Base-by-base conservation (phyloP, 371 early-diverging fungal species). In the Rhizopus arrhizus region DNA sequence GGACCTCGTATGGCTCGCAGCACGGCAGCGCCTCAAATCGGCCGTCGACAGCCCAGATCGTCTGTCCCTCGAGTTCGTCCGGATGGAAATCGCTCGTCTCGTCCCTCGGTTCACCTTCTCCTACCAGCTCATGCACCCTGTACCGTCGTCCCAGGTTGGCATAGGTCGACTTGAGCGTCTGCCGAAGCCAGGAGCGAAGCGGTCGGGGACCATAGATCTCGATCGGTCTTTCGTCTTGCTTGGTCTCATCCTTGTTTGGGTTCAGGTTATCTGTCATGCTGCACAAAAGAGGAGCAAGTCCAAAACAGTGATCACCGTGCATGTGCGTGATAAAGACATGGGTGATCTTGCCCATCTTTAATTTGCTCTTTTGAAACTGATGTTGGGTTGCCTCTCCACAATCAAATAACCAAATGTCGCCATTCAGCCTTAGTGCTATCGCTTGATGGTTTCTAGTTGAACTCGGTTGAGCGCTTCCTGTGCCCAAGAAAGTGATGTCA, bases 321-420 rank as follows among this genome's bases (percentile, higher is more conserved):
- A 87, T 72, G 51, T 87, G 87, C 0, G 85, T 85, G 34, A 87
- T 77, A 42, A 87, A 85, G 7, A 87, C 58, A 29, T 72, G 71
- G 4, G 66, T 72, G 38, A 86, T 69, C 15, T 73, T 71, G 5
- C 81, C 68, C 67, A 75, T 76, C 35, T 68, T 74, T 12, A 81
- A 36, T 11, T 64, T 54, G 36, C 76, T 76, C 53, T 77, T 75
- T 60, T 83, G 77, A 13, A 87, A 59, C 50, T 89, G 92, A 62
- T 85, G 82, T 40, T 86, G 81, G 0, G 89, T 88, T 43, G 85
- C 91, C 70, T 92, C 92, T 36, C 92, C 92, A 60, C 88, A 87
- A 62, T 92, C 92, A 60, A 92, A 80, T 33, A 92, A 59, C 78
- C 82, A 83, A 43, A 80, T 69, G 15, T 81, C 81, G 10, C 84